These are phyloP conservation scores for Styphnolobium japonicum DNA, from an alignment of 306 rosid genomes.

Conservation along the genomic window DNA sequence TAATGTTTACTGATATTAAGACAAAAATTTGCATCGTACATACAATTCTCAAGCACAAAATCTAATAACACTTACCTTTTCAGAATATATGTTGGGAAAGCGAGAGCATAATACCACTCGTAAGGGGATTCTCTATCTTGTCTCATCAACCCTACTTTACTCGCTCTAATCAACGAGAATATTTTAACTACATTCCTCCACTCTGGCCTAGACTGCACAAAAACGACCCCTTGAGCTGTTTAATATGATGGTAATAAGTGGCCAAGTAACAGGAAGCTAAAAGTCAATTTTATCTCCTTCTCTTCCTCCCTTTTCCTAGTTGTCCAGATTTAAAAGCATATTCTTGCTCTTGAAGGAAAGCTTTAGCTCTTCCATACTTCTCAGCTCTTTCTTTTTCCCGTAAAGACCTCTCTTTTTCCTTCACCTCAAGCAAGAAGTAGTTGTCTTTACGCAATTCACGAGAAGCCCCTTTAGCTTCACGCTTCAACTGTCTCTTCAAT, in stretches of 20 bases:
- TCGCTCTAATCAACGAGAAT: neutral
- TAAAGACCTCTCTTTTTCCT: slow-evolving; percentile 56
- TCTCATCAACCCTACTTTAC: neutral
- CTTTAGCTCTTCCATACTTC: slow-evolving; percentile 58
- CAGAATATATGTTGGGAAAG: too few relatives aligned
- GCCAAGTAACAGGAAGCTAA: neutral
- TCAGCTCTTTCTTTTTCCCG: slow-evolving; percentile 69
- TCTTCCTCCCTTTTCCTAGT: slow-evolving; percentile 84
- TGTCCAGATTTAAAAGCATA: slow-evolving; percentile 87
- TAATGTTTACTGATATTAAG: too few relatives aligned
- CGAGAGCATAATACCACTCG: too few relatives aligned
- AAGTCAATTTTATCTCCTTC: slow-evolving; percentile 49
- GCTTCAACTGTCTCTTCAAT: slow-evolving; percentile 57
- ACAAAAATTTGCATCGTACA: too few relatives aligned
- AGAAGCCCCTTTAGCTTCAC: slow-evolving; percentile 77
- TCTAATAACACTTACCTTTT: too few relatives aligned
- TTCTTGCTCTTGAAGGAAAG: slow-evolving; percentile 90
- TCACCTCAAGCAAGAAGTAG: slow-evolving; percentile 67
- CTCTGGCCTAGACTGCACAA: neutral
- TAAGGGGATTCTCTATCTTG: too few relatives aligned
- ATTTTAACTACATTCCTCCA: neutral
- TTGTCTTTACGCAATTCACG: slow-evolving; percentile 91
- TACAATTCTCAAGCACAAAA: too few relatives aligned
- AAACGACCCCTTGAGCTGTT: neutral
- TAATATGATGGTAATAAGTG: neutral